These are phyloP conservation scores for Flaveria robusta DNA, from an alignment of 129 eudicot genomes.

Conservation along the genomic window DNA sequence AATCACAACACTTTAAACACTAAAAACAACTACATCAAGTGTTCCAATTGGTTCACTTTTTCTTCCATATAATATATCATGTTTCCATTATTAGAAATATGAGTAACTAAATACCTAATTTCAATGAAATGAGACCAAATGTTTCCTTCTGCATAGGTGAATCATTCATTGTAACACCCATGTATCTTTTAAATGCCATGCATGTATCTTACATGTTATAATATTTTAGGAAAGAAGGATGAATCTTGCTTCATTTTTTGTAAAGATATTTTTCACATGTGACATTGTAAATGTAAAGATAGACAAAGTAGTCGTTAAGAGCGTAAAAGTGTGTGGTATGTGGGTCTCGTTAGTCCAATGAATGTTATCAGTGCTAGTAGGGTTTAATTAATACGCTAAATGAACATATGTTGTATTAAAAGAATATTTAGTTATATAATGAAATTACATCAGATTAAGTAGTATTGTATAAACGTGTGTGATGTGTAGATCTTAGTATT, in stretches of 20 bases:
- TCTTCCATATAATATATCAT: neutral
- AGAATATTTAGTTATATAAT: no score
- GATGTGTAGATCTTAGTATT: no score
- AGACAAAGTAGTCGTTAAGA: neutral
- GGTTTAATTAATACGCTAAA: no score
- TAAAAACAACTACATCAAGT: neutral
- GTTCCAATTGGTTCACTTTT: neutral
- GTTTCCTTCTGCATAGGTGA: neutral
- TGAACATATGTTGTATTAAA: no score
- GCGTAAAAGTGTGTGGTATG: neutral
- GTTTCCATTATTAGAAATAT: conserved; percentile 17
- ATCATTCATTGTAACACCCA: conserved; percentile 22
- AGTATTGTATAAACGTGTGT: no score
- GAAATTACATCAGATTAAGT: no score
- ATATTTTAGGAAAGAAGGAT: conserved; percentile 10
- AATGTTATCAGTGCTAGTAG: no score
- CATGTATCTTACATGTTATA: conserved; percentile 1
- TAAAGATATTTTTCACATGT: neutral
- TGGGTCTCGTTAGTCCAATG: neutral
- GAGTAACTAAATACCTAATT: conserved; percentile 17
- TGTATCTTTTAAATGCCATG: neutral
- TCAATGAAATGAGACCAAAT: conserved; percentile 20
- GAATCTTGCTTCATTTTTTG: conserved; percentile 20
- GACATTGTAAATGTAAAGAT: neutral
- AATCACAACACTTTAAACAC: conserved; percentile 11